Evolutionary conservation across 495 filamentous ascomycete species (phyloP), one percentile per base, ranked within the genome.

Genomic region (Chaetomium cochliodes): DNA sequence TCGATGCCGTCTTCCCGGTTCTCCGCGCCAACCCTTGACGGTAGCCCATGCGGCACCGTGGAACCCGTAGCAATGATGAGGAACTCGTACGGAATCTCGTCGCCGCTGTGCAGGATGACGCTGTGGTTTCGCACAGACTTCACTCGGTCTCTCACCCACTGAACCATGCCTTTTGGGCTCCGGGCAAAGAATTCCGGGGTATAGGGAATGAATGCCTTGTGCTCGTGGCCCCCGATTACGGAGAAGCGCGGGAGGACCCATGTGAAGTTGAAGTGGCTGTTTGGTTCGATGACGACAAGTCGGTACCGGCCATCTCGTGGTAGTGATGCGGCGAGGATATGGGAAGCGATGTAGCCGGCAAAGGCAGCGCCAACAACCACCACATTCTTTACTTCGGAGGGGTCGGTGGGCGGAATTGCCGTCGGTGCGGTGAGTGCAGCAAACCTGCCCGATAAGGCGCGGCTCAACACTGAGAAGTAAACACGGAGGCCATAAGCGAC

Each of bases 311-410:
- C 73, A 44, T 78, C 50, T 72, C 79, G 77, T 1, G 84, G 80
- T 0, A 88, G 64, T 11, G 76, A 74, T 46, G 78, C 70, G 8
- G 78, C 76, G 12, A 87, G 79, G 37, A 75, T 74, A 33, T 73
- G 67, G 0, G 80, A 81, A 7, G 79, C 74, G 23, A 78, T 73
- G 65, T 79, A 77, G 2, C 84, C 83, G 6, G 83, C 79, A 62
- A 85, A 86, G 0, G 84, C 85, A 5, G 80, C 85, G 47, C 85
- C 84, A 8, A 87, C 72, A 5, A 86, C 74, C 41, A 87, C 76
- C 20, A 88, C 78, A 62, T 81, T 84, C 33, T 42, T 67, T 46
- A 64, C 49, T 0, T 66, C 56, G n/a, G 64, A 50, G 23, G 44
- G 54, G 39, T 55, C 46, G 54, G 60, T 8, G 18, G 33, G 46